A percentile compares a stretch with the other conserved stretches of the same genome.
Conservation (phyloP, 352 stramenopile genomes). For the Pythium aquatile region DNA sequence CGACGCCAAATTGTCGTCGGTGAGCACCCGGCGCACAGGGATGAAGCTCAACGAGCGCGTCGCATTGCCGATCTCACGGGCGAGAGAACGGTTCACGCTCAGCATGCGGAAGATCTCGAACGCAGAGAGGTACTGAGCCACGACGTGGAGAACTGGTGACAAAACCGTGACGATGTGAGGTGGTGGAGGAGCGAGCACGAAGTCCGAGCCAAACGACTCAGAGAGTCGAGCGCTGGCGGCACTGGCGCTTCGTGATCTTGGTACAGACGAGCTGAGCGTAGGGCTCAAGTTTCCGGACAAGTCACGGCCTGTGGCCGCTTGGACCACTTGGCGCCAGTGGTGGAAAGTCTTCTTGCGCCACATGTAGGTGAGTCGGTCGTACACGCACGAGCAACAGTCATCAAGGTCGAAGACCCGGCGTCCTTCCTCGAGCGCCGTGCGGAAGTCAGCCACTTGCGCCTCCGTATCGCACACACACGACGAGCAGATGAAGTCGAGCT, state of each 20-base stretch:
- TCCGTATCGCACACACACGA: slow-evolving; percentile 57
- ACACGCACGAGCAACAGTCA: slow-evolving; percentile 62
- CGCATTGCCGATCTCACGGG: slow-evolving; percentile 39
- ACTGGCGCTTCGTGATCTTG: slow-evolving; percentile 15
- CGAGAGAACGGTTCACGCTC: slow-evolving; percentile 44
- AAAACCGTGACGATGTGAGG: slow-evolving; percentile 23
- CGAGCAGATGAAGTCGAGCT: slow-evolving; percentile 61
- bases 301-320: slow-evolving; percentile 8
- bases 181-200: not conserved
- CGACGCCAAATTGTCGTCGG: slow-evolving; percentile 41
- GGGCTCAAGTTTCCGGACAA: not conserved
- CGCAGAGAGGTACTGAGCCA: slow-evolving; percentile 43
- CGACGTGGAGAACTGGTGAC: slow-evolving; percentile 43
- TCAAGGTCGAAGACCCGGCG: slow-evolving; percentile 32
- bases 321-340: slow-evolving; percentile 57
- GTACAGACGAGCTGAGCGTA: not conserved
- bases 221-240: not conserved
- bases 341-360: slow-evolving; percentile 79
- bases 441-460: slow-evolving; percentile 33
- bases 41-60: slow-evolving; percentile 59
- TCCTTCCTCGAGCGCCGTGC: slow-evolving; percentile 29
- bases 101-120: slow-evolving; percentile 56
- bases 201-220: not conserved
- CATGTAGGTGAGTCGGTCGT: slow-evolving; percentile 72
- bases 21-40: slow-evolving; percentile 39